A percentile compares a stretch with the other conserved stretches of the same genome.
Conservation (phyloP, 2,329 filamentous ascomycete genomes). For the Acephala macrosclerotiorum region DNA sequence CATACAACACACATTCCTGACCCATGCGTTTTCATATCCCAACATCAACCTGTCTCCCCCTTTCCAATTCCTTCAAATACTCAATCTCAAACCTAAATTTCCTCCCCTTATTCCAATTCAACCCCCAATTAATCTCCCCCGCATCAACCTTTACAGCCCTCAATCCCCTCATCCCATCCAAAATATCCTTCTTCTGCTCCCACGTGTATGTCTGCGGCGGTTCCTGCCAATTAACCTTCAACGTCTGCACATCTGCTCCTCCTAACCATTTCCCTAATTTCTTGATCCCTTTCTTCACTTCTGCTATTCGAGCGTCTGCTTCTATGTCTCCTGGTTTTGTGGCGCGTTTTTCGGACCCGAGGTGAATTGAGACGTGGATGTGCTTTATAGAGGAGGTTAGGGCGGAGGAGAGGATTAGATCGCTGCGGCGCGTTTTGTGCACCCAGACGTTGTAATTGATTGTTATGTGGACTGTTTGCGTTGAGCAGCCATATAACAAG, state of each 20-base stretch:
- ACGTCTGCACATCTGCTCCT: conserved; percentile 35
- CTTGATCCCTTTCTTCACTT: conserved; percentile 38
- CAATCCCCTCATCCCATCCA: conserved; percentile 37
- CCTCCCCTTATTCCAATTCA: conserved; percentile 40
- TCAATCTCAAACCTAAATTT: conserved; percentile 37
- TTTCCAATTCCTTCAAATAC: conserved; percentile 38
- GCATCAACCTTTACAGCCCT: conserved; percentile 32
- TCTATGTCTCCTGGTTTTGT: conserved; percentile 45
- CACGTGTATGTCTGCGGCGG: conserved; percentile 41
- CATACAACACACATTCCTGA: not conserved
- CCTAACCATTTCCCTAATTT: conserved; percentile 39
- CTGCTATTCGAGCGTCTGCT: conserved; percentile 30
- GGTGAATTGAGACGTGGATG: conserved; percentile 36
- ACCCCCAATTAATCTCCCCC: conserved; percentile 40
- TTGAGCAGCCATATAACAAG: conserved; percentile 36
- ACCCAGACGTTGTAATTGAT: conserved; percentile 41
- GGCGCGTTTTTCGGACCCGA: conserved; percentile 43
- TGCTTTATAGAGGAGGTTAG: conserved; percentile 37
- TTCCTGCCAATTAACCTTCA: conserved; percentile 40
- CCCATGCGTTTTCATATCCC: not conserved
- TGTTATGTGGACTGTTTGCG: conserved; percentile 33
- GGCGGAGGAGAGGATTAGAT: conserved; percentile 33
- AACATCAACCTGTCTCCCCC: conserved; percentile 20
- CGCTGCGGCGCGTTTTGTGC: conserved; percentile 38
- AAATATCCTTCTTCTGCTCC: conserved; percentile 38